phyloP scores from a whole-genome alignment of 202 grass and related monocot genomes.

The Panicum hallii region DNA sequence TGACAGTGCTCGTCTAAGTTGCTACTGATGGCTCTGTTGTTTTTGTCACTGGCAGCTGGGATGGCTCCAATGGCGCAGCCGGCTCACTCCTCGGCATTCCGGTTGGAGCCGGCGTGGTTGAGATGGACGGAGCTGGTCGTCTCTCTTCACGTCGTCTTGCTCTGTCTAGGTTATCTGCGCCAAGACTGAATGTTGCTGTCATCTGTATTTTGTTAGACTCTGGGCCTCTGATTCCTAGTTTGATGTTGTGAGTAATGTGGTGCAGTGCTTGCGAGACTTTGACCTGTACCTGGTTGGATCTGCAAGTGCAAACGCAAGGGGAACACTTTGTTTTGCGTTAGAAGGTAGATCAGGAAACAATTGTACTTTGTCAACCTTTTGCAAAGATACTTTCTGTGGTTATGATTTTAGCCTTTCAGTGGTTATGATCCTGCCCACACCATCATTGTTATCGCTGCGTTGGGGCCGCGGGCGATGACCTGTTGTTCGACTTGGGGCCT shows the following conservation, averaged over 20 bases:
- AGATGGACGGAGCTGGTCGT: slow-evolving; percentile 49
- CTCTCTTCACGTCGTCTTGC: slow-evolving; percentile 51
- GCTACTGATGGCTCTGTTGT: slow-evolving; percentile 22
- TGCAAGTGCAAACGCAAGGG: slow-evolving; percentile 21
- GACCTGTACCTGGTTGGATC: slow-evolving; percentile 33
- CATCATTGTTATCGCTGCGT: too few species aligned
- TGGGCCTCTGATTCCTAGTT: slow-evolving; percentile 23
- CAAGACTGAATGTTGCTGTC: slow-evolving; percentile 35
- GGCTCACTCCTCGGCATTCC: slow-evolving; percentile 38
- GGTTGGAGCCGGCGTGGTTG: slow-evolving; percentile 24
- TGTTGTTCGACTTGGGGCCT: too few species aligned
- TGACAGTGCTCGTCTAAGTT: background rate
- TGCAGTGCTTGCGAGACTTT: slow-evolving; percentile 1
- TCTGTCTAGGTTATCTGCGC: slow-evolving; percentile 49
- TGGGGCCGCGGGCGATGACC: too few species aligned
- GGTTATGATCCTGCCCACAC: too few species aligned
- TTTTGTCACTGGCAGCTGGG: slow-evolving; percentile 56
- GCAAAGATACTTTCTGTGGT: slow-evolving; percentile 36
- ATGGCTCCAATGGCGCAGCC: slow-evolving; percentile 62
- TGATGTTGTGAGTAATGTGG: slow-evolving; percentile 39
- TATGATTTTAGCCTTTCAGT: background rate
- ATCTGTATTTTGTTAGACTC: background rate
- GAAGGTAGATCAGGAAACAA: slow-evolving; percentile 39
- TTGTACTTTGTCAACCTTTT: slow-evolving; percentile 31
- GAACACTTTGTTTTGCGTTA: slow-evolving; percentile 35